These are phyloP conservation scores for Pistacia vera DNA, from an alignment of 345 rosid species.

Conservation along the genomic window DNA sequence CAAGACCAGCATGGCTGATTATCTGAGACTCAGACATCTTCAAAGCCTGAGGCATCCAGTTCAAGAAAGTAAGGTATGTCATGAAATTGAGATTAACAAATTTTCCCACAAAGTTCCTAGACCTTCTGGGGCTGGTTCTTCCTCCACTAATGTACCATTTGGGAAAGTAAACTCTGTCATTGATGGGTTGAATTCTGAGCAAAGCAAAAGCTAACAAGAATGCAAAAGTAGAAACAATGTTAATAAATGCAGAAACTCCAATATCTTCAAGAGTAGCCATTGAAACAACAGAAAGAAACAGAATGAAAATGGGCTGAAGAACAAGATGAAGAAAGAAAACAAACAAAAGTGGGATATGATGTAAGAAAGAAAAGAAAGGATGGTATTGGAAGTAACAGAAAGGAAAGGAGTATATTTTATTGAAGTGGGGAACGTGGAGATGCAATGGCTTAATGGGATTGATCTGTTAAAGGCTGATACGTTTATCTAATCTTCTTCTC, in stretches of 20 bases:
- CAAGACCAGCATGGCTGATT: constrained; percentile 88
- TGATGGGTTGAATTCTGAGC: constrained; percentile 82
- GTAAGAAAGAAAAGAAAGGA: not conserved
- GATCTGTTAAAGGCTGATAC: no score
- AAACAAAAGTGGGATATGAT: not conserved
- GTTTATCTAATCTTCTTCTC: no score
- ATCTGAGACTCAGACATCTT: constrained; percentile 80
- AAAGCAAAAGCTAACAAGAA: constrained; percentile 91
- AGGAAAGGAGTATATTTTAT: not conserved
- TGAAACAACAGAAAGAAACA: constrained; percentile 5
- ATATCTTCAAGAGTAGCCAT: constrained; percentile 95
- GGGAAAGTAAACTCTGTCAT: constrained; percentile 93
- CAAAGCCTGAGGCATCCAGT: constrained; percentile 99
- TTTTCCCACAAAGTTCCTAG: constrained; percentile 61
- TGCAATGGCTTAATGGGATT: no score
- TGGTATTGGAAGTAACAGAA: constrained; percentile 7
- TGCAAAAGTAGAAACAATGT: constrained; percentile 68
- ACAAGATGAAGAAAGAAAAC: not conserved
- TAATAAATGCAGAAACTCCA: constrained; percentile 80
- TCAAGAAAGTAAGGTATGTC: constrained; percentile 83
- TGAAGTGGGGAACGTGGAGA: no score
- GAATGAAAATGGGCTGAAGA: not conserved
- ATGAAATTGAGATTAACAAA: constrained; percentile 77
- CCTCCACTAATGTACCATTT: constrained; percentile 77
- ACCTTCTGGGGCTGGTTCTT: constrained; percentile 72